These are phyloP conservation scores for Pyrenopolyporus hunteri DNA, from an alignment of 495 filamentous ascomycete genomes.

Conservation along the genomic window DNA sequence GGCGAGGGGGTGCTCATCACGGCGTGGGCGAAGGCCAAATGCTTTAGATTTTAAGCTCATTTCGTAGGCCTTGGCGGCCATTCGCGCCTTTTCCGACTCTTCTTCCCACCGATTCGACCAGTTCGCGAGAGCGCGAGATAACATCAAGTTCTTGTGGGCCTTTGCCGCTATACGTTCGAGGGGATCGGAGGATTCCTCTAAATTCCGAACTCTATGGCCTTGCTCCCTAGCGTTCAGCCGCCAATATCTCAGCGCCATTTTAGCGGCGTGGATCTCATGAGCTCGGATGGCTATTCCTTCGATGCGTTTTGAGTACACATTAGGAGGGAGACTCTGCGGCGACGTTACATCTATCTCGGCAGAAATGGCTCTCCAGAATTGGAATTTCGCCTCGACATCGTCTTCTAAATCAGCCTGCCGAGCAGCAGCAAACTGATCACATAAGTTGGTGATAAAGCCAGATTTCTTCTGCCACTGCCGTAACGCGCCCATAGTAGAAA, in stretches of 20 bases:
- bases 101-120: slow-evolving; percentile 71
- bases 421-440: slow-evolving; percentile 35
- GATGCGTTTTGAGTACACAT: slow-evolving; percentile 41
- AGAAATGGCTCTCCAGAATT: slow-evolving; percentile 33
- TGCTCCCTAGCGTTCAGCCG: slow-evolving; percentile 26
- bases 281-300: slow-evolving; percentile 38
- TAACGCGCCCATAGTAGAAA: slow-evolving; percentile 31
- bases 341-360: slow-evolving; percentile 21
- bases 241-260: slow-evolving; percentile 32
- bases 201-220: slow-evolving; percentile 44
- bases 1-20: background rate
- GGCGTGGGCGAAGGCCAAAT: slow-evolving; percentile 24
- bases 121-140: slow-evolving; percentile 75
- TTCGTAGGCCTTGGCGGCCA: slow-evolving; percentile 38
- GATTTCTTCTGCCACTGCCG: slow-evolving; percentile 39
- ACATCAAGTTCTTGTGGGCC: slow-evolving; percentile 68
- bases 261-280: slow-evolving; percentile 29
- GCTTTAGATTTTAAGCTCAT: slow-evolving; percentile 40
- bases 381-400: slow-evolving; percentile 26
- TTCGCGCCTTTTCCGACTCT: slow-evolving; percentile 52
- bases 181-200: slow-evolving; percentile 66
- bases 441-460: slow-evolving; percentile 30
- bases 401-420: slow-evolving; percentile 37
- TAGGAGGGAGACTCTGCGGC: slow-evolving; percentile 25
- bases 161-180: slow-evolving; percentile 65